Conservation (phyloP, 2,329 filamentous ascomycete species). For the Aspergillus pseudoterreus region DNA sequence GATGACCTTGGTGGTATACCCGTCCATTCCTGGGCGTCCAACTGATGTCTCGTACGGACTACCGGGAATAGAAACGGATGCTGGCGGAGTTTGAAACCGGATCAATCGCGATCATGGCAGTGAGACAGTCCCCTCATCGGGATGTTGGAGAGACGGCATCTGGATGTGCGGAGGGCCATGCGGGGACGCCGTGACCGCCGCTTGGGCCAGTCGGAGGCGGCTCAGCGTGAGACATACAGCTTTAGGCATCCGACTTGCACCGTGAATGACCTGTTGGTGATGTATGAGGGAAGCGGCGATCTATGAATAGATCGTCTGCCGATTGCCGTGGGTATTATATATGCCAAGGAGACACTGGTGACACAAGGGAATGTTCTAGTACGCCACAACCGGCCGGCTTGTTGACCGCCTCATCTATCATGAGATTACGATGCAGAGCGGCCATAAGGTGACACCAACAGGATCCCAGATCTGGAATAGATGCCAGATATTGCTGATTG, state of each 20-base stretch:
- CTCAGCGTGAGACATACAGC: not conserved
- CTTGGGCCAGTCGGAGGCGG: not conserved
- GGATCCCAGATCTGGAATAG: too few relatives aligned
- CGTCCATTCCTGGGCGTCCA: not conserved
- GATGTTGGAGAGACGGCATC: not conserved
- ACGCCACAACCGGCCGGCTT: too few relatives aligned
- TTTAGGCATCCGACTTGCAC: not conserved
- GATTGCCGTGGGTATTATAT: too few relatives aligned
- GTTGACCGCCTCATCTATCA: too few relatives aligned
- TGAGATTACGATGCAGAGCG: too few relatives aligned
- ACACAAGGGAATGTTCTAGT: too few relatives aligned
- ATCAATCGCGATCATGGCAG: not conserved
- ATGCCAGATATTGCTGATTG: too few relatives aligned
- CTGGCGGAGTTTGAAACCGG: not conserved
- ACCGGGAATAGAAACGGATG: not conserved
- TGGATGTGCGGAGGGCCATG: not conserved
- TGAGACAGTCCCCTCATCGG: not conserved
- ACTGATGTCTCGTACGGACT: not conserved
- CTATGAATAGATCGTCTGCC: not conserved
- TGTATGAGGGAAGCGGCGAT: too few relatives aligned
- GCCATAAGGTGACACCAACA: too few relatives aligned
- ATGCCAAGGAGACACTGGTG: too few relatives aligned
- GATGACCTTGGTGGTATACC: too few relatives aligned
- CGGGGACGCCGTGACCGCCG: not conserved
- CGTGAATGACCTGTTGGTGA: too few relatives aligned